Percentiles rank a stretch among this genome's conserved stretches.
Conservation (phyloP, 768 basidiomycete genomes). For the Leucosporidium creatinivorum region DNA sequence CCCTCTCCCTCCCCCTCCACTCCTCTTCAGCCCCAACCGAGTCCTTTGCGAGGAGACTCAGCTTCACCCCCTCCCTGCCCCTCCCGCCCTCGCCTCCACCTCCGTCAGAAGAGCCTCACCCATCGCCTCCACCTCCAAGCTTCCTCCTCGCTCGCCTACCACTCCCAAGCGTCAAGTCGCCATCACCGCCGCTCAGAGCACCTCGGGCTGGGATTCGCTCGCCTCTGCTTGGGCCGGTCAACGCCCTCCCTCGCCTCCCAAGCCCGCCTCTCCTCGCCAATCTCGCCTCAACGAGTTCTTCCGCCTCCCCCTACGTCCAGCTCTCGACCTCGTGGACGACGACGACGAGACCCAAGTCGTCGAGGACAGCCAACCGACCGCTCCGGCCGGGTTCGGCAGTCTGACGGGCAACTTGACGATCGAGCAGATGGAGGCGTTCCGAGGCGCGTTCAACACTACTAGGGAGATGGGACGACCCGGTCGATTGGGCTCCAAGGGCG, state of each 20-base stretch:
- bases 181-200: not conserved
- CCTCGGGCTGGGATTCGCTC: not conserved
- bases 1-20: not conserved
- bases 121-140: not conserved
- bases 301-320: not conserved
- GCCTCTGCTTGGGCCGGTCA: conserved; percentile 1
- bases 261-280: not conserved
- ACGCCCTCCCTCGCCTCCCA: not conserved
- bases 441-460: too few relatives aligned
- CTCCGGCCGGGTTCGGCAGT: too few relatives aligned
- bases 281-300: not conserved
- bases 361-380: too few relatives aligned
- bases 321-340: not conserved
- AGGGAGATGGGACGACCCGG: too few relatives aligned
- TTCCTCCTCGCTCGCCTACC: not conserved
- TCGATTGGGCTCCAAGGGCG: too few relatives aligned
- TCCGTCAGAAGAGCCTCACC: not conserved
- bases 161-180: not conserved
- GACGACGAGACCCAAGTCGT: not conserved
- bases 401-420: too few relatives aligned
- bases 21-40: not conserved
- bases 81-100: too few relatives aligned
- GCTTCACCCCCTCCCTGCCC: not conserved
- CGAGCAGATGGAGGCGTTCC: too few relatives aligned
- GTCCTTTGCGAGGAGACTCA: not conserved